Evolutionary conservation across 768 basidiomycete species (phyloP), one percentile per base, ranked within the genome.

Genomic region (Roridomyces roridus): DNA sequence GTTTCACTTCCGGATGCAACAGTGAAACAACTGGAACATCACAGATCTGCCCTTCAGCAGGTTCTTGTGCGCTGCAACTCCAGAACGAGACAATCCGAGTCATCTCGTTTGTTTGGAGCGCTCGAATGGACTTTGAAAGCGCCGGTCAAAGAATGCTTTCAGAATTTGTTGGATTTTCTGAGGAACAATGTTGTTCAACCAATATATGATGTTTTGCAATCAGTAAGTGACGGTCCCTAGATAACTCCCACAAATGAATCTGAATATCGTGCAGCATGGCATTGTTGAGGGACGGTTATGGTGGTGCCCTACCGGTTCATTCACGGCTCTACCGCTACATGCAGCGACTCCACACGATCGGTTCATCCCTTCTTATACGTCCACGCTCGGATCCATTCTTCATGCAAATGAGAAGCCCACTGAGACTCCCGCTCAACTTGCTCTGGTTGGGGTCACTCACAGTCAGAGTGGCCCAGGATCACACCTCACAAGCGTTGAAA

Each of bases 251-350:
- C n/a, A 23, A 21, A 47, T 31, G n/a, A 42, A 15, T 39, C 28
- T 43, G 10, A 41, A 43, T 17, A 34, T 21, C 29, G 26, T 46
- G 12, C 40, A 61, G 60, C 17, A 57, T 45, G 50, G 50, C 6
- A 49, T 56, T 29, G 15, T 7, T 20, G 24, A 29, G 34, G 60
- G 60, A n/a, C 42, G 60, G 24, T 43, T 62, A 36, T 62, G 60
- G 60, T 62, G 60, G 60, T 57, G 50, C 40, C 50, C 57, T 21
- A 49, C 56, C 23, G 60, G 60, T 9, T 26, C 51, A 25, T 58
- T 62, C 34, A 57, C 49, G 10, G 41, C 43, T 18, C 44, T 62
- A 6, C 60, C 60, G 15, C 35, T 62, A 4, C 60, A 62, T 53
- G 60, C 60, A 53, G 55, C 50, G 21, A 46, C 28, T 10, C 58